Evolutionary conservation across 148 eudicot species (phyloP), one percentile per base, ranked within the genome.

Genomic region (Rhododendron molle): DNA sequence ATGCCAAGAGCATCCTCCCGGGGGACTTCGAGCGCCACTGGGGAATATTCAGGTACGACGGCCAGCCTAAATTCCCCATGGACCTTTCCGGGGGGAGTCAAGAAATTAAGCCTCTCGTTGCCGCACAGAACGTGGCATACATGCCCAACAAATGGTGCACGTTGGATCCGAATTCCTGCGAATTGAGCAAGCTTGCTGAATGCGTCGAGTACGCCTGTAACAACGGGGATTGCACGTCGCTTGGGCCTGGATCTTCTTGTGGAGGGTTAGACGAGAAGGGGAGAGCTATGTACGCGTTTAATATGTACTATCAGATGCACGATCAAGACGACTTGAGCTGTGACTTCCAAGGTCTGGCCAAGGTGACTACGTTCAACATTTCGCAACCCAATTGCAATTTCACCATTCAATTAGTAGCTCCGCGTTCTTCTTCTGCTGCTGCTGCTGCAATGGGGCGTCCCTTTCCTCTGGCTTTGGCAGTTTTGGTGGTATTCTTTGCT

Each of bases 1-100:
- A 96, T 78, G 93, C 90, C 32, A 96, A 96, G 85, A 91, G 92
- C 52, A 74, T 94, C 26, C 93, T 92, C 32, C 98, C 99, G 0
- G 99, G 98, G 1, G 89, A 84, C n/a, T 96, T 95, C 28, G 99
- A 96, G 81, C 91, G 98, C 44, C 98, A 95, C 23, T 96, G 99
- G 99, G 99, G 98, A 26, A 91, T 96, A 20, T 58, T 58, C 65
- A 21, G 65, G 65, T 56, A 93, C 46, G 99, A 96, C 49, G 98
- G 98, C 5, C 95, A 94, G 78, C 98, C 97, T 0, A 96, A 96
- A 81, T 96, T 90, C 84, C 92, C 93, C 0, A 88, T 92, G 87
- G 96, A 95, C 87, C 32, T 95, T 2, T 40, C 90, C 0, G 96
- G 96, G 0, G 92, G 86, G 82, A 86, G 89, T 5, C 89, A 84